Evolutionary conservation across 805 yeast genomes (phyloP).

Genomic region (Metschnikowia kofuensis): DNA sequence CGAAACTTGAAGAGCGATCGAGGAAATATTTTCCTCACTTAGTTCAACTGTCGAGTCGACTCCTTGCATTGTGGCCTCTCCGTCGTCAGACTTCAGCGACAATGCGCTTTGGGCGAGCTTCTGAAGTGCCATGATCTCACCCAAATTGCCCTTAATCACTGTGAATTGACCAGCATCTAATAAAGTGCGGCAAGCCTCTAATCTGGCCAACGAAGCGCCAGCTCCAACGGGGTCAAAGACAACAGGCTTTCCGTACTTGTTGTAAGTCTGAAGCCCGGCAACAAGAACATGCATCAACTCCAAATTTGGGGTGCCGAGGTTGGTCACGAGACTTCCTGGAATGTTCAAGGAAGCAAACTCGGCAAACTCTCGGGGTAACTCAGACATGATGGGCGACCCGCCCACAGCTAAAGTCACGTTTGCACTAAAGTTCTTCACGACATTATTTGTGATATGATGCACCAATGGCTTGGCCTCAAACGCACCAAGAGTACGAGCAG

Average conservation of each 20-base stretch:
- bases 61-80: slow-evolving; percentile 54
- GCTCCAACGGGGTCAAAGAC: slow-evolving; percentile 93
- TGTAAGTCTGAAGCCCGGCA: slow-evolving; percentile 58
- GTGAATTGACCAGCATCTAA: slow-evolving; percentile 56
- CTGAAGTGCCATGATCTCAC: slow-evolving; percentile 71
- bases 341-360: slow-evolving; percentile 58
- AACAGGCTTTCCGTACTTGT: slow-evolving; percentile 53
- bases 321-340: slow-evolving; percentile 56
- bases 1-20: slow-evolving; percentile 48
- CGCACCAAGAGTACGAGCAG: neutral
- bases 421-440: slow-evolving; percentile 87
- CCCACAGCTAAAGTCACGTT: slow-evolving; percentile 82
- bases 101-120: slow-evolving; percentile 23
- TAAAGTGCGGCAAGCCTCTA: slow-evolving; percentile 43
- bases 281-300: slow-evolving; percentile 41
- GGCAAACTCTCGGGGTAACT: slow-evolving; percentile 59
- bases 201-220: slow-evolving; percentile 70
- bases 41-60: slow-evolving; percentile 50
- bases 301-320: slow-evolving; percentile 69
- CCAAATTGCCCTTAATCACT: slow-evolving; percentile 81
- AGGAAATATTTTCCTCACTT: slow-evolving; percentile 23
- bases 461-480: slow-evolving; percentile 53
- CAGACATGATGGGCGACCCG: slow-evolving; percentile 89
- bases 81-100: slow-evolving; percentile 5
- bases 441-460: slow-evolving; percentile 85